Evolutionary conservation across 225 moss, liverwort and hornwort genomes (phyloP), one percentile per base, ranked within the genome.

Genomic region (Pseudoscleropodium purum): DNA sequence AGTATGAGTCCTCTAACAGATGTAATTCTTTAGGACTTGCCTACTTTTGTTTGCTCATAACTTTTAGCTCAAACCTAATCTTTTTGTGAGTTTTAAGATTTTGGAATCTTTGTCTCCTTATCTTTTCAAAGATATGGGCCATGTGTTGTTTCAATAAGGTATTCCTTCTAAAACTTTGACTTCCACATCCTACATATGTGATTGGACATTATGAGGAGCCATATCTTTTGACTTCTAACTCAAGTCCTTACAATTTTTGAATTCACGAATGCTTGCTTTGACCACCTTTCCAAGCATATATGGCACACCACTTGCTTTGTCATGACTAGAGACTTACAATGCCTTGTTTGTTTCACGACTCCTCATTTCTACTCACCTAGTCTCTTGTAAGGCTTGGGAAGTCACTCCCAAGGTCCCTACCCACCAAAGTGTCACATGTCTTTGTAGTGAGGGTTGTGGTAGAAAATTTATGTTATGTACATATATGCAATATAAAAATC

Each of bases 291-390:
- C 8, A 39, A 39, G 8, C 14, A 24, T 39, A 3, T 39, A 1
- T 14, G 1, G 24, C 7, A n/a, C 7, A 39, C 14, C 13, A 39
- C 4, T 11, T 7, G 1, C 0, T 69, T 69, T 13, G 4, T 39
- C 6, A 1, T 7, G 1, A 39, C 2, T 0, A 39, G 0, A 69
- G n/a, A 17, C 7, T 2, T n/a, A 13, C 1, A 0, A 2, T 0
- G 2, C n/a, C 24, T n/a, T 69, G 4, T 39, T 4, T 69, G 1
- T 7, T 69, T 69, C 0, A 0, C 0, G 23, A 24, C 13, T 24
- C 13, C 3, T 39, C 13, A 39, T 70, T 70, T 14, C 5, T n/a
- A 14, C 1, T 70, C 2, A 70, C 14, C 14, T 69, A 25, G 8
- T 70, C 8, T 39, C 14, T 39, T 24, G 13, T 7, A 69, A 69